Evolutionary conservation across 1,284 basidiomycete genomes (phyloP).

Genomic region (Pascua guehoae): DNA sequence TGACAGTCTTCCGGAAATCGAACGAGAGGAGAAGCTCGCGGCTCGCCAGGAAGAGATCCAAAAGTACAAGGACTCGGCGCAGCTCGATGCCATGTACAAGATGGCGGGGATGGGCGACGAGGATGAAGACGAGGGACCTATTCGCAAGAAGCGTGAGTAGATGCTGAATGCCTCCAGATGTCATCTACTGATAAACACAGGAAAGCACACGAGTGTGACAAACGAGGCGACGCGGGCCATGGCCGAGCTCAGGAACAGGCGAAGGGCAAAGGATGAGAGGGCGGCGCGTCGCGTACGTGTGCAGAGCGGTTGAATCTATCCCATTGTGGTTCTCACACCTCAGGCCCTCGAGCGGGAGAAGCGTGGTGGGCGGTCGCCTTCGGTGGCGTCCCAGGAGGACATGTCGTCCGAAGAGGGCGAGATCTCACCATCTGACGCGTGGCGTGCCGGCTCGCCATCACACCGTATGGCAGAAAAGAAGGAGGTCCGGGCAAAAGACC

Average conservation of each 20-base stretch:
- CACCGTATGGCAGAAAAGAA: slow-evolving; percentile 54
- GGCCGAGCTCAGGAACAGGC: slow-evolving; percentile 74
- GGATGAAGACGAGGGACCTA: slow-evolving; percentile 32
- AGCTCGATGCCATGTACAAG: slow-evolving; percentile 70
- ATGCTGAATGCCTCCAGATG: background rate
- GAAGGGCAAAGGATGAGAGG: slow-evolving; percentile 58
- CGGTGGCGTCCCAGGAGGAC: slow-evolving; percentile 26
- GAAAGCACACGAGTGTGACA: slow-evolving; percentile 70
- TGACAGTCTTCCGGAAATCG: slow-evolving; percentile 74
- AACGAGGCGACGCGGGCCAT: slow-evolving; percentile 77
- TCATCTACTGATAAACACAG: slow-evolving; percentile 43
- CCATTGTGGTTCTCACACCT: background rate
- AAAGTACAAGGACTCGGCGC: slow-evolving; percentile 66
- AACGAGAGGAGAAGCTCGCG: slow-evolving; percentile 80
- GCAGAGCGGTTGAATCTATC: background rate
- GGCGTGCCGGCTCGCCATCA: slow-evolving; percentile 37
- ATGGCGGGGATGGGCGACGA: slow-evolving; percentile 50
- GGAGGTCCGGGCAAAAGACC: slow-evolving; percentile 61
- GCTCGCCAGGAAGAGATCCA: slow-evolving; percentile 76
- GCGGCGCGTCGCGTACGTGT: slow-evolving; percentile 27
- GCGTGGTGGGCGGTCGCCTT: slow-evolving; percentile 55
- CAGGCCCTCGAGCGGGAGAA: slow-evolving; percentile 47
- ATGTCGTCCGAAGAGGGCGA: slow-evolving; percentile 60
- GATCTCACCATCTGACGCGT: slow-evolving; percentile 62
- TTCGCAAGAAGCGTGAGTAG: slow-evolving; percentile 56